These are phyloP conservation scores for Coniochaeta sp. DNA, from an alignment of 2,329 filamentous ascomycete species.

Conservation along the genomic window DNA sequence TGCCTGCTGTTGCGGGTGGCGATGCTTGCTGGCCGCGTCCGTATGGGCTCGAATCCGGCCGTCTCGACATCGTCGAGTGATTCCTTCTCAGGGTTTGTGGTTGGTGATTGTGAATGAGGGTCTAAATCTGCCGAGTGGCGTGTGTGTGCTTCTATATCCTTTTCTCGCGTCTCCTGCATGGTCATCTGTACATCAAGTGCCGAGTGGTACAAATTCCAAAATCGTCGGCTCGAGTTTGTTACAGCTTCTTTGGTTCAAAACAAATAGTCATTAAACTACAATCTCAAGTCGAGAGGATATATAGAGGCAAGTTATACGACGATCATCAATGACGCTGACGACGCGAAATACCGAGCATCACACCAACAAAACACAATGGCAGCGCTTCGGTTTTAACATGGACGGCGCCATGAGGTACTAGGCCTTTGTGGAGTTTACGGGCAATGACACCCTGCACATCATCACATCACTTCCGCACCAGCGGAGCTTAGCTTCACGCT, in stretches of 20 bases:
- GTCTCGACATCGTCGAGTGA: not conserved
- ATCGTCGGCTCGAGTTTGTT: not conserved
- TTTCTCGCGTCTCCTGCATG: not conserved
- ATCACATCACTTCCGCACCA: not conserved
- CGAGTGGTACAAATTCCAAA: not conserved
- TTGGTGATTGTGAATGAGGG: not conserved
- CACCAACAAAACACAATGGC: not conserved
- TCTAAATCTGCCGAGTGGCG: not conserved
- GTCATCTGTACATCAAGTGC: not conserved
- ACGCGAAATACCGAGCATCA: not conserved
- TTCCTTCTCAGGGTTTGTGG: not conserved
- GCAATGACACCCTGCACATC: not conserved
- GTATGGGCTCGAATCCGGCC: constrained; percentile 17
- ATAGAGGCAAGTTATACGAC: not conserved
- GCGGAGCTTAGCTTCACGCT: not conserved
- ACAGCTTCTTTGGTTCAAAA: not conserved
- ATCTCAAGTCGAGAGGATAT: not conserved
- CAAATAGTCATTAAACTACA: not conserved
- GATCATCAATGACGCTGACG: not conserved
- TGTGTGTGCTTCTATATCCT: not conserved
- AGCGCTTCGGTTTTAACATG: not conserved
- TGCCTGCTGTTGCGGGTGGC: constrained; percentile 2
- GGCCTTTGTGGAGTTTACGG: not conserved
- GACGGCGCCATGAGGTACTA: not conserved
- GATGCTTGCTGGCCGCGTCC: constrained; percentile 6